Percentiles rank a stretch among this genome's conserved stretches.
These are phyloP conservation scores for Cutaneotrichosporon cyanovorans DNA, from an alignment of 1,284 basidiomycete genomes.

Conservation along the genomic window DNA sequence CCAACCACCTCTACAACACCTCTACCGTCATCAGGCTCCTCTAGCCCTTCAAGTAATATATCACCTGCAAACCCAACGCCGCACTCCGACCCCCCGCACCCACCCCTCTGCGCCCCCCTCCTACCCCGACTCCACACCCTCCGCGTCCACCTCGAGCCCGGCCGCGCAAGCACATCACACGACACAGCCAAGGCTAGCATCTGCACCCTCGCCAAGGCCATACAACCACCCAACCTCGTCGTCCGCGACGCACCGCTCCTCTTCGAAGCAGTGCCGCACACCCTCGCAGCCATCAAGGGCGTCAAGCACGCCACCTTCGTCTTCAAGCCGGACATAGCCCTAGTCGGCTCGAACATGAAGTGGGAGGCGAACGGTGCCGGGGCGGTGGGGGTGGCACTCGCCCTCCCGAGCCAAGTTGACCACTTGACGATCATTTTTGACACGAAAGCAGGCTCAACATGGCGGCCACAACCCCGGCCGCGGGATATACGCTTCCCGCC, in stretches of 20 bases:
- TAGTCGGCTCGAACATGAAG: slow-evolving; percentile 10
- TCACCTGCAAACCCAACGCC: too few species aligned
- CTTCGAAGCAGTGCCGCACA: background rate
- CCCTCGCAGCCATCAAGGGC: background rate
- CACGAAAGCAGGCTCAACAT: background rate
- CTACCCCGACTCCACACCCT: too few species aligned
- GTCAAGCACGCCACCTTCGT: slow-evolving; percentile 1
- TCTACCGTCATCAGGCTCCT: too few species aligned
- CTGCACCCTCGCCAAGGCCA: slow-evolving; percentile 1
- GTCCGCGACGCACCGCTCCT: slow-evolving; percentile 11
- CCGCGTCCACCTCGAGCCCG: too few species aligned
- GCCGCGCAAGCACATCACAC: too few species aligned
- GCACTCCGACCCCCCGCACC: too few species aligned
- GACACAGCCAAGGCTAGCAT: background rate
- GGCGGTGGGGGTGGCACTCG: background rate
- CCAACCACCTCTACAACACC: too few species aligned
- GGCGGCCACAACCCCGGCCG: slow-evolving; percentile 6
- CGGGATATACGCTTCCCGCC: background rate
- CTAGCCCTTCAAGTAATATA: too few species aligned
- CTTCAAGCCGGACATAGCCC: slow-evolving; percentile 6
- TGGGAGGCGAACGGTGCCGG: background rate
- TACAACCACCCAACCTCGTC: background rate
- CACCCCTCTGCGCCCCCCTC: too few species aligned
- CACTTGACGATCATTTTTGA: background rate
- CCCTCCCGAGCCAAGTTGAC: background rate